Evolutionary conservation across 345 rosid species (phyloP), one percentile per base, ranked within the genome.

Genomic region (Populus simonii): DNA sequence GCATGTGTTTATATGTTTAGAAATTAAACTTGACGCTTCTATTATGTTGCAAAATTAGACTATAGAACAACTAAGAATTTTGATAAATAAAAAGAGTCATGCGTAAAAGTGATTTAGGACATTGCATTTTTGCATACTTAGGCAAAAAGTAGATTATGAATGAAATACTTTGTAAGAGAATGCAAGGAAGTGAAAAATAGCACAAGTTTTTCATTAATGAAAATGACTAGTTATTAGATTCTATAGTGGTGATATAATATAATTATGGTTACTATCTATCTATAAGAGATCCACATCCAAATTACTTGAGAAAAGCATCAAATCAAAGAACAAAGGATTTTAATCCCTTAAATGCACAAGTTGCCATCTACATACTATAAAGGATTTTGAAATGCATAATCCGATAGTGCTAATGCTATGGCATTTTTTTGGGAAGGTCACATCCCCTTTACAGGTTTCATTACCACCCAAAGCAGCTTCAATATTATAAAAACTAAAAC

Each of bases 351-450:
- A 74, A 86, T 82, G 78, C 82, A 74, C 67, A 83, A 84, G 71
- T 79, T 80, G 70, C 83, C 87, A 71, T 86, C 88, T 1, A 81
- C 79, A 81, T 79, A 70, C 79, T 87, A 88, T 78, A 82, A 73
- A 66, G 77, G 72, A 76, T 84, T 86, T 79, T 86, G 83, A 75
- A 86, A 73, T 65, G 74, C 84, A 76, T 85, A 89, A 20, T 91
- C 90, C 55, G 91, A 87, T 51, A 92, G 74, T 57, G 93, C 95
- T 5, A 91, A 89, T 72, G 79, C 91, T 45, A 89, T 82, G 76
- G 89, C 85, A 78, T 78, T 88, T 67, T 67, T 80, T 87, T 13
- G 92, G 81, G 77, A 89, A 80, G 76, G 83, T 80, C 8, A 84
- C 69, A 69, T 75, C 84, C 68, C 80, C 83, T 78, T 63, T 79